Conservation (phyloP, 2,329 filamentous ascomycete species). For the Colletotrichum zoysiae region DNA sequence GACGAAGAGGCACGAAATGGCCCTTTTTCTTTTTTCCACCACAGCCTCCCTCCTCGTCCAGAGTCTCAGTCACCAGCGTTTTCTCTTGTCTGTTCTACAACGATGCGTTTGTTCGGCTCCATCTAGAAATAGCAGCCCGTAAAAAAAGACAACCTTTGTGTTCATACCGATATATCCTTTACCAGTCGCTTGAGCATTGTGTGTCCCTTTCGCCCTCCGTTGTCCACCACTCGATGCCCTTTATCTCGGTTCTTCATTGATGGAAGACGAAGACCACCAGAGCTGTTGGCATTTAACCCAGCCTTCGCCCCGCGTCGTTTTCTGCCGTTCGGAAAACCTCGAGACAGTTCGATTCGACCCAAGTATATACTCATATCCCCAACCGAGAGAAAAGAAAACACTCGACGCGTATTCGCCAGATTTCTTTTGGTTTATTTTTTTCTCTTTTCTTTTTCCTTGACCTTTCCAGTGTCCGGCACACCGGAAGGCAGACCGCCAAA, state of each 20-base stretch:
- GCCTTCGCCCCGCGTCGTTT: not conserved
- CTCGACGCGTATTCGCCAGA: not conserved
- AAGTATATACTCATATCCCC: not conserved
- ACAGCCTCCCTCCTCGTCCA: not conserved
- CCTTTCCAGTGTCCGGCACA: not conserved
- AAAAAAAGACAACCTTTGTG: not conserved
- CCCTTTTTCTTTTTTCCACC: not conserved
- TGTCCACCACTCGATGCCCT: not conserved
- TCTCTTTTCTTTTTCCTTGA: not conserved
- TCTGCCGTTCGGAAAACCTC: too few relatives aligned
- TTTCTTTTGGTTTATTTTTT: not conserved
- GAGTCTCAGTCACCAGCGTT: not conserved
- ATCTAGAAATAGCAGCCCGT: constrained; percentile 7
- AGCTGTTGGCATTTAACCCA: not conserved
- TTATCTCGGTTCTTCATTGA: not conserved
- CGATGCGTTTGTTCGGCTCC: not conserved
- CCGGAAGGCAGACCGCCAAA: not conserved
- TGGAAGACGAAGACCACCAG: not conserved
- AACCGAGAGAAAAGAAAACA: not conserved
- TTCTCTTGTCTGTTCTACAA: not conserved
- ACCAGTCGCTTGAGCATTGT: not conserved
- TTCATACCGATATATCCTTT: not conserved
- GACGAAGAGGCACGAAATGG: not conserved
- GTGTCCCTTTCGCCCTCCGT: not conserved
- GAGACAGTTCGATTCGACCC: not conserved